Conservation (phyloP, 1,139 yeast species). For the Trichomonascaceae sp. region DNA sequence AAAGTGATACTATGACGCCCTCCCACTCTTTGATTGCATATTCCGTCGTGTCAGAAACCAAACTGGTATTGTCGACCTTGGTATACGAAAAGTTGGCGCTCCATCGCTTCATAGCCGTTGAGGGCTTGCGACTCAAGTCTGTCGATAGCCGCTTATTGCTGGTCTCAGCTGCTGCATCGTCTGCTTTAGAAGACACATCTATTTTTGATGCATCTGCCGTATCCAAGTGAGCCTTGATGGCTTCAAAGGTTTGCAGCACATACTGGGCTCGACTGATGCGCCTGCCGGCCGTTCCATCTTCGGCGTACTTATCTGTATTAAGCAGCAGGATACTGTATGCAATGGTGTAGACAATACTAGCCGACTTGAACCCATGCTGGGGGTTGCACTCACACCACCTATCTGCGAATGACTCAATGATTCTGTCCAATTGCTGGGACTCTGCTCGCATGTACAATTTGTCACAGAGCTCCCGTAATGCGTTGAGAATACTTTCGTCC, state of each 20-base stretch:
- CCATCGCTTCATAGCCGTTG: slow-evolving; percentile 11
- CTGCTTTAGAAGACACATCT: no score
- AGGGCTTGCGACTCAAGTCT: slow-evolving; percentile 4
- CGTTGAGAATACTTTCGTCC: slow-evolving; percentile 25
- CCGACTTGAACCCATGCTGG: slow-evolving; percentile 35
- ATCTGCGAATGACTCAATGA: slow-evolving; percentile 55
- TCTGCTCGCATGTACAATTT: slow-evolving; percentile 67
- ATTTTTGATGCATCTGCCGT: no score
- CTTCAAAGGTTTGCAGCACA: slow-evolving; percentile 16
- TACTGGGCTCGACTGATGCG: slow-evolving; percentile 26
- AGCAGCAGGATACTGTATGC: slow-evolving; percentile 61
- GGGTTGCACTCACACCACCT: slow-evolving; percentile 49
- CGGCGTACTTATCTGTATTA: slow-evolving; percentile 33
- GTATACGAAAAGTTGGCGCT: slow-evolving; percentile 8
- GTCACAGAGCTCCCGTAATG: slow-evolving; percentile 51
- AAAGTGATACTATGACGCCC: slow-evolving; percentile 11
- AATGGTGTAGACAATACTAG: slow-evolving; percentile 57
- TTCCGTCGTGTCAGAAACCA: slow-evolving; percentile 10
- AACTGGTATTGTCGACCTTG: slow-evolving; percentile 9
- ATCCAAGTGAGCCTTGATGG: slow-evolving; percentile 10
- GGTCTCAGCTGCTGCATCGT: slow-evolving; percentile 1
- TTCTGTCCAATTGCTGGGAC: slow-evolving; percentile 68
- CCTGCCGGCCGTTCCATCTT: slow-evolving; percentile 18
- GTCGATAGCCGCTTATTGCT: slow-evolving; percentile 4
- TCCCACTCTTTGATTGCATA: slow-evolving; percentile 19